Conservation (phyloP, 305 asterid species). For the Euphrasia arctica region DNA sequence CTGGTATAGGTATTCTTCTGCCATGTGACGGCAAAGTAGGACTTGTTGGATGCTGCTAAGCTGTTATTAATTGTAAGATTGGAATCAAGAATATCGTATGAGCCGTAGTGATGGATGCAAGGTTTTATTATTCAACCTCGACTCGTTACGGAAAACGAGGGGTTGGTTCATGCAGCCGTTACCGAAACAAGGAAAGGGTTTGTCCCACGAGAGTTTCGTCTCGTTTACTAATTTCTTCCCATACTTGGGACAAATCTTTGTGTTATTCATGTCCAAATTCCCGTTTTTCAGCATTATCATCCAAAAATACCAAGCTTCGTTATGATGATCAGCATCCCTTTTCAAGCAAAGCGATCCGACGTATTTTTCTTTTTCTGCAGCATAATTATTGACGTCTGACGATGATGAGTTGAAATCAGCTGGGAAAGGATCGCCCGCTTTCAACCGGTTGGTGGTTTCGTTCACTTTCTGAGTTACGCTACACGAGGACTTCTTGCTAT, state of each 20-base stretch:
- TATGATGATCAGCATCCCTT: conserved; percentile 14
- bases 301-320: conserved; percentile 65
- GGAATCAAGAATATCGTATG: conserved; percentile 63
- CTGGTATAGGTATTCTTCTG: conserved; percentile 40
- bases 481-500: no score
- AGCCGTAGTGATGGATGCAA: conserved; percentile 51
- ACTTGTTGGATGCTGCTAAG: not conserved
- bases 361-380: conserved; percentile 63
- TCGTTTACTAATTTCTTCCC: conserved; percentile 54
- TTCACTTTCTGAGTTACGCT: no score
- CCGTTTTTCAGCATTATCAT: conserved; percentile 84
- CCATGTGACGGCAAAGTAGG: conserved; percentile 64
- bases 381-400: conserved; percentile 39
- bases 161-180: conserved; percentile 90
- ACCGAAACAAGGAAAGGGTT: conserved; percentile 74
- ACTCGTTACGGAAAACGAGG: conserved; percentile 56
- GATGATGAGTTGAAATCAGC: no score
- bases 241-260: conserved; percentile 73
- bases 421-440: no score
- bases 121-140: conserved; percentile 30
- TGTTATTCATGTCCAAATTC: conserved; percentile 59
- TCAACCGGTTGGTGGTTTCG: no score
- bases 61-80: conserved; percentile 22
- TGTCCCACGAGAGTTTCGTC: conserved; percentile 32
- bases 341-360: conserved; percentile 68